Base-by-base conservation (phyloP, 2,329 filamentous ascomycete species). In the Raffaelea arxii region DNA sequence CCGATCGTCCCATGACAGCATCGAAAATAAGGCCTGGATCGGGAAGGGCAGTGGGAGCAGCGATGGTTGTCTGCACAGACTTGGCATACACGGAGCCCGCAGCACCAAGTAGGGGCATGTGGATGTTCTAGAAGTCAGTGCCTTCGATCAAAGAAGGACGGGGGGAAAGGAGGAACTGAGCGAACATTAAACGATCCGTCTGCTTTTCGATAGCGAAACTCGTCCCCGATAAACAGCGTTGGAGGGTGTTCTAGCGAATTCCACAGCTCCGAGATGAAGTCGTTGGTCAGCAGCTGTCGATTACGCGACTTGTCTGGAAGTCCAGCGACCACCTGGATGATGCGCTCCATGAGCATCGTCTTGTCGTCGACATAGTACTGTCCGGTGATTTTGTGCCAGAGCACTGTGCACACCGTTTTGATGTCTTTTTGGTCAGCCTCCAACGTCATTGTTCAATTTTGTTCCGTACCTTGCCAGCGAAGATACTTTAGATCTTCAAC, bases 301-400 rank as follows among this genome's bases (percentile, higher is more conserved):
- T 74, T 70, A 54, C 75, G 75, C 2, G 83, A 87, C 46, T 74
- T 68, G 43, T 72, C 64, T 1, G 81, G 82, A 27, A 88, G 67
- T 25, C 74, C 75, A 12, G 80, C 72, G 5, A 86, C 82, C 16
- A 88, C 69, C 66, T 82, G 76, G 50, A 88, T 86, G 5, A 83
- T 72, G 7, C 77, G 71, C 61, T 88, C 84, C 78, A 88, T 86
- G 39, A 87, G 68, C 71, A 86, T 84, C 2, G 80, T 84, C 65
- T 84, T 85, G 66, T 91, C 86, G 55, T 91, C 81, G 5, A 78
- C 63, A 11, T 82, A 68, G 41, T 77, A 68, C 48, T 74, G 72
- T 1, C 83, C 80, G 54, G 77, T 81, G 25, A 80, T 61, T 62
- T 86, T 80, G 50, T 67, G 71, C 46, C 75, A 72, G 48, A 86